Base-by-base conservation (phyloP, 2,329 filamentous ascomycete species). In the Stachybotrys elegans region DNA sequence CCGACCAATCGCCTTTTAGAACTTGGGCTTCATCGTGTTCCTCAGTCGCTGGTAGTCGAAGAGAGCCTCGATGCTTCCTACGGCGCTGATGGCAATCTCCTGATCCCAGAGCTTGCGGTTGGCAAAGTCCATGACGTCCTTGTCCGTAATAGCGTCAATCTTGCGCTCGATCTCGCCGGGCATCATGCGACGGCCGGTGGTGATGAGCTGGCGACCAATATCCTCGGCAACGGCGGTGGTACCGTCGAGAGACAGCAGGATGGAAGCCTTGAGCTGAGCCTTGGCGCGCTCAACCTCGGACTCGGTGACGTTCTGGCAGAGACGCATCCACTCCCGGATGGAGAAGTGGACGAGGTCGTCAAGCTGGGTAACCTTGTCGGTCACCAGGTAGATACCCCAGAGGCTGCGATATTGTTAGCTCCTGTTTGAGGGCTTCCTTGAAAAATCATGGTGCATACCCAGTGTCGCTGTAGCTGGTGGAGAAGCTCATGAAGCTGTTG, bases 401-500 rank as follows among this genome's bases (percentile, higher is more conserved):
- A 98, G 88, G 79, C 93, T 95, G 60, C 5, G 31, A 2, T 5
- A 20, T 4, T 42, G 46, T 67, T 54, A 62, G 59, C 42, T 46
- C 50, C 31, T 16, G 22, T 11, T 7, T 16, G n/a, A 7, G 19
- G 14, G 9, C 31, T n/a, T n/a, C n/a, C 11, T 34, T 31, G 13
- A n/a, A 13, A 17, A 43, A 42, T 22, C 25, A 43, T 16, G 21
- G 35, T 42, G 67, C 84, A 71, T 81, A 95, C 90, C 91, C 93
- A 67, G 93, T 98, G 70, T 98, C 93, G 65, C 91, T 97, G 76
- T 98, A 98, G 79, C 89, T 95, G 56, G 93, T 98, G 55, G 91
- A 96, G 77, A 98, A 98, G 77, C 88, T 95, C 94, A 98, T 98
- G 81, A 96, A 98, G 82, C 91, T 96, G 78, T 95, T 98, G 70